Evolutionary conservation across 306 rosid genomes (phyloP), one percentile per base, ranked within the genome.

Genomic region (Cucurbita maxima): DNA sequence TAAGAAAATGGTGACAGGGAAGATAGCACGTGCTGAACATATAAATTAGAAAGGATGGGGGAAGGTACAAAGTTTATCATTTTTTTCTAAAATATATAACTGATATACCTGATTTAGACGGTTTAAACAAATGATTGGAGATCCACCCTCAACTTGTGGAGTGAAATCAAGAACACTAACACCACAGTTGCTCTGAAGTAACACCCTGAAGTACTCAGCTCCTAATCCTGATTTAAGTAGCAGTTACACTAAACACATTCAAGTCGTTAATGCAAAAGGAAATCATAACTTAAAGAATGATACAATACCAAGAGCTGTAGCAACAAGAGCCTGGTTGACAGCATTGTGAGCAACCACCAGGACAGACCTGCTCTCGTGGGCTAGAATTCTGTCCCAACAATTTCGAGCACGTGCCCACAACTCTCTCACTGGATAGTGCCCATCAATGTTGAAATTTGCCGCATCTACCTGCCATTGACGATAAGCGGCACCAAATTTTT

Each of bases 291-390:
- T 45, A 75, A 71, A 13, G 82, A 75, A 34, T 51, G 73, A 82
- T 82, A 63, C 16, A 76, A 76, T 89, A 94, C 98, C 97, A 55
- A 88, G 85, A 22, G 96, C 95, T 41, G 97, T 88, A 63, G 97
- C 94, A 86, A 94, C 78, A 69, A 94, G 98, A 79, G 98, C 97
- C 88, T 94, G 98, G 85, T 90, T 94, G 75, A 94, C 97, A 81
- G 98, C 98, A 83, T 94, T 94, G 83, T 94, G 96, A 70, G 98
- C 97, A 84, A 90, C 96, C 87, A 94, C 90, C 73, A 94, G 96
- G 81, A 90, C 83, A 74, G 92, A 94, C 87, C 80, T 80, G 78
- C 96, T 83, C 81, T 90, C 97, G 53, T 90, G 92, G 73, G 83
- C 84, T 58, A 90, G 76, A 66, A 94, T 86, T 81, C 81, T 89